Conservation (phyloP, 179 eudicot genomes). For the Heliamphora pulchella region DNA sequence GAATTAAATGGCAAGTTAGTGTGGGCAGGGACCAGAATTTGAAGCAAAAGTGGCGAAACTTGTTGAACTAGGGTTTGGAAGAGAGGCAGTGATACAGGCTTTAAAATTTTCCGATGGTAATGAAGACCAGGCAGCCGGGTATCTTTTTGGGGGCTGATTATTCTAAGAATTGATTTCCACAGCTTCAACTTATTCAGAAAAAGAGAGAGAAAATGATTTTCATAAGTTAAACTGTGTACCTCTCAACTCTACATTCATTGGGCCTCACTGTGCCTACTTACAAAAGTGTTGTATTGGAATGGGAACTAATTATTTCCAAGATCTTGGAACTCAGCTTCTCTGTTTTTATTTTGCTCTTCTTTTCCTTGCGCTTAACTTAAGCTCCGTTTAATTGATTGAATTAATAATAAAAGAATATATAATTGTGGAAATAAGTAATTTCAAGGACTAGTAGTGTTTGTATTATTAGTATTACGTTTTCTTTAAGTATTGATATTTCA, state of each 20-base stretch:
- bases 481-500: too few species aligned
- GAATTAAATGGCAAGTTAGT: not conserved
- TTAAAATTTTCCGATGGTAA: constrained; percentile 64
- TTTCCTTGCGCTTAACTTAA: not conserved
- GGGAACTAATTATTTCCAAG: not conserved
- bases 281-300: not conserved
- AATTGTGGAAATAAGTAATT: too few species aligned
- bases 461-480: too few species aligned
- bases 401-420: too few species aligned
- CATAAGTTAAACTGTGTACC: not conserved
- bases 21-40: constrained; percentile 61
- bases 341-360: not conserved
- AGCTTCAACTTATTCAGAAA: not conserved
- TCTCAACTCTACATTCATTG: not conserved
- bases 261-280: not conserved
- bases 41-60: constrained; percentile 82
- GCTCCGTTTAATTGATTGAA: too few species aligned
- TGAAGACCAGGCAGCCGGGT: constrained; percentile 88
- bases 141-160: constrained; percentile 73
- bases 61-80: constrained; percentile 74
- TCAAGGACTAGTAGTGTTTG: too few species aligned
- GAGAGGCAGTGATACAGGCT: constrained; percentile 68
- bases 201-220: too few species aligned
- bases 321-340: not conserved
- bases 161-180: constrained; percentile 7